Evolutionary conservation across 2,329 filamentous ascomycete genomes (phyloP), one percentile per base, ranked within the genome.

Genomic region (Aspergillaceae sp.): DNA sequence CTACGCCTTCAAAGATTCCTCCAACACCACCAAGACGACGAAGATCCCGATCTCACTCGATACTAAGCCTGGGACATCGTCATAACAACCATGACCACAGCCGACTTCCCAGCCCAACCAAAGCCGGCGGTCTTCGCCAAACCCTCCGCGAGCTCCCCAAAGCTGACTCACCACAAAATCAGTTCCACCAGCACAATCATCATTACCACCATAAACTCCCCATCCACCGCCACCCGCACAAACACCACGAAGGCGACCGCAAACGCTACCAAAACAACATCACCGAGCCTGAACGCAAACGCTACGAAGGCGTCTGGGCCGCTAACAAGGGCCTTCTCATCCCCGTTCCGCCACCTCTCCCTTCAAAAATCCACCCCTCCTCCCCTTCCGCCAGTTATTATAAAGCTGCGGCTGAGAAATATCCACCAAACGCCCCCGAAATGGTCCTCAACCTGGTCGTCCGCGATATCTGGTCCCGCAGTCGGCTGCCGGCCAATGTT

Each of bases 271-370:
- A 65, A 37, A 65, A 65, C 41, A 65, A 68, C 47, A 56, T 74
- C 8, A 70, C 65, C 1, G 70, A 72, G 49, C 59, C 63, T 29
- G 69, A 74, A 46, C 63, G 71, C 33, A 74, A 72, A 51, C 61
- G 71, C 43, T 75, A 74, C 48, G 72, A 75, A 55, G 72, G 71
- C 3, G 70, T 75, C 4, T 75, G 72, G 71, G 72, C 71, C 29
- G 71, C 72, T 4, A 75, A 75, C 49, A 67, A 66, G 56, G 71
- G 72, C 7, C 45, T 70, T 11, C 57, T 65, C 35, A 57, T 71
- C 29, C 58, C 55, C 40, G 35, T 27, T 26, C 42, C 32, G 4
- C 28, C 40, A 5, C 40, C 11, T 4, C 36, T 26, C 3, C 27
- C 44, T 70, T 19, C 57, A 65, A 38, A 57, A 70, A 27, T 58